A percentile compares a stretch with the other conserved stretches of the same genome.
phyloP scores from a whole-genome alignment of 768 basidiomycete genomes.

The Rhizopogon sp. region DNA sequence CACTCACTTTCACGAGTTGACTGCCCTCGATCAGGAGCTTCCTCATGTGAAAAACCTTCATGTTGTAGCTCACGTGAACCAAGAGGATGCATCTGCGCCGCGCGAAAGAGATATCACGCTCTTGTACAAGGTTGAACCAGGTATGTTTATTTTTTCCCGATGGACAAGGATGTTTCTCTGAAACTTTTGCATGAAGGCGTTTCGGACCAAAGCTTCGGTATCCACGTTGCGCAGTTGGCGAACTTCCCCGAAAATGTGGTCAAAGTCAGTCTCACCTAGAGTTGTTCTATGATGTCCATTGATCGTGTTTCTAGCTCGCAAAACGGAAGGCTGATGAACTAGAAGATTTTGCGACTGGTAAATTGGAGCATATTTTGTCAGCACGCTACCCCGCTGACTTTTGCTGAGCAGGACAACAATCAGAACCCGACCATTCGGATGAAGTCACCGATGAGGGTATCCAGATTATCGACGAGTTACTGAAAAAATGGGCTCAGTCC shows the following conservation, averaged over 20 bases:
- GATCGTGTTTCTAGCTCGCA: slow-evolving; percentile 54
- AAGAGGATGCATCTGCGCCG: slow-evolving; percentile 31
- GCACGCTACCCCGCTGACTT: not conserved
- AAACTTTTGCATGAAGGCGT: slow-evolving; percentile 48
- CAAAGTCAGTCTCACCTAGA: slow-evolving; percentile 45
- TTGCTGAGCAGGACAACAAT: slow-evolving; percentile 17
- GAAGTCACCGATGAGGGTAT: slow-evolving; percentile 77
- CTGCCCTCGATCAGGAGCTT: slow-evolving; percentile 83
- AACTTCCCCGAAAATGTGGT: slow-evolving; percentile 96
- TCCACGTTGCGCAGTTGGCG: slow-evolving; percentile 95
- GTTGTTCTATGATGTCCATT: not conserved
- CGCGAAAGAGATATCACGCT: slow-evolving; percentile 76
- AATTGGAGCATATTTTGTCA: not conserved
- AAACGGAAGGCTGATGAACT: slow-evolving; percentile 89
- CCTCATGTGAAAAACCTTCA: slow-evolving; percentile 90
- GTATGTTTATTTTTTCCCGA: slow-evolving; percentile 34
- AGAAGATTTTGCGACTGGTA: slow-evolving; percentile 71
- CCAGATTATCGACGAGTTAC: slow-evolving; percentile 71
- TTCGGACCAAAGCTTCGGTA: slow-evolving; percentile 97
- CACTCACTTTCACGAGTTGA: slow-evolving; percentile 97
- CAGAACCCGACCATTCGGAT: slow-evolving; percentile 42
- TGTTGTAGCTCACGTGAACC: slow-evolving; percentile 87
- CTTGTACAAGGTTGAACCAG: slow-evolving; percentile 71
- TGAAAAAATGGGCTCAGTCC: slow-evolving; percentile 56
- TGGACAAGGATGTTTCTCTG: not conserved